A percentile compares a stretch with the other conserved stretches of the same genome.
Conservation (phyloP, 2,329 filamentous ascomycete species). For the Chalaropsis thielavioides region DNA sequence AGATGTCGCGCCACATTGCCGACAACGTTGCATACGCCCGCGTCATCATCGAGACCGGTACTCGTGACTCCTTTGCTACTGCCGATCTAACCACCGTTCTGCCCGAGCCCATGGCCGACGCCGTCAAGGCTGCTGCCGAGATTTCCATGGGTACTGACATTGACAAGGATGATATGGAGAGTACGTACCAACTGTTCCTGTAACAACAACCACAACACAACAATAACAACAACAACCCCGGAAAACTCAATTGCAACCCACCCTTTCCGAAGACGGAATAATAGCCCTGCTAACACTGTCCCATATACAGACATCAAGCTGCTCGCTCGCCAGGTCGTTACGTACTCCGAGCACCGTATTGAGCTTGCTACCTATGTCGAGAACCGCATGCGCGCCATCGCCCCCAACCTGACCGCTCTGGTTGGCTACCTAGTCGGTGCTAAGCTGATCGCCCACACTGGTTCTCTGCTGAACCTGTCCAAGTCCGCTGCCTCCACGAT, state of each 20-base stretch:
- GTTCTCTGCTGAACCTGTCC: conserved; percentile 84
- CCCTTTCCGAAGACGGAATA: not conserved
- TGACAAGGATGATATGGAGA: conserved; percentile 77
- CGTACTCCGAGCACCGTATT: conserved; percentile 77
- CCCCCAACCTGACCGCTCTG: conserved; percentile 85
- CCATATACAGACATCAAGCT: conserved; percentile 51
- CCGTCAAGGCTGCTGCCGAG: conserved; percentile 87
- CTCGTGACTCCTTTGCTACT: conserved; percentile 63
- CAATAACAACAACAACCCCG: too few species aligned
- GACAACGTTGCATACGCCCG: conserved; percentile 91
- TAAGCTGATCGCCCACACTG: conserved; percentile 84
- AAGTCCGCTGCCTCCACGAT: conserved; percentile 93
- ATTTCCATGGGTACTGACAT: conserved; percentile 99
- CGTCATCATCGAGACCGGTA: conserved; percentile 77
- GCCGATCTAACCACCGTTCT: conserved; percentile 79
- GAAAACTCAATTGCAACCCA: too few species aligned
- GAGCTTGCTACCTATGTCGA: conserved; percentile 82
- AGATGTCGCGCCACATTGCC: conserved; percentile 91
- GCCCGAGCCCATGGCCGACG: conserved; percentile 83
- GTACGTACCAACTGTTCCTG: not conserved
- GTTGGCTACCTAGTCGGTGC: conserved; percentile 90
- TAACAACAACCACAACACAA: not conserved
- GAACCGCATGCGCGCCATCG: conserved; percentile 90
- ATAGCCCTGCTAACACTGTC: not conserved
- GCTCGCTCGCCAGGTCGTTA: conserved; percentile 83